Evolutionary conservation across 2,329 filamentous ascomycete species (phyloP), one percentile per base, ranked within the genome.

Genomic region (Penicillium sp.): DNA sequence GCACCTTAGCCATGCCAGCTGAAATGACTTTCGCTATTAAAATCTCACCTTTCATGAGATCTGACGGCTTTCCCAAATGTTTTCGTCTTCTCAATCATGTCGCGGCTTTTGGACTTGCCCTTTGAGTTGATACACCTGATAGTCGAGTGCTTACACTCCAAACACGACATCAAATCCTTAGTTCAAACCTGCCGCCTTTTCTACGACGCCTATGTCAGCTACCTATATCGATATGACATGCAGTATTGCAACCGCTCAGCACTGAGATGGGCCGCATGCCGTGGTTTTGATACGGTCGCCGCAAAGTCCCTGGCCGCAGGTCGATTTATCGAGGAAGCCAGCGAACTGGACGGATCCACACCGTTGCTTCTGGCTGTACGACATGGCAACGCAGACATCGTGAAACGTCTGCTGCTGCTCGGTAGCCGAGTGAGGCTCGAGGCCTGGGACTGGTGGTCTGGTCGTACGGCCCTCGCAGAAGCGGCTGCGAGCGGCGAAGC

Each of bases 181-280:
- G 15, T 49, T 13, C 30, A 26, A n/a, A 49, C 46, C 7, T 57
- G 54, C 13, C 46, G 46, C 46, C 44, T 49, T 31, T 45, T 57
- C 8, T 49, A 49, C 19, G 21, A 57, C 17, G 46, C 54, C 7
- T 57, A 47, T 29, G 44, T 48, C 35, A 45, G 11, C 21, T 35
- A 31, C n/a, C 53, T 56, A 26, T 56, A 56, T 44, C 44, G 11
- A n/a, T 56, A 56, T 55, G 41, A 56, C 26, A 8, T 48, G 44
- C 23, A 35, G 17, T 29, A 38, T 21, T n/a, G 26, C 53, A 30
- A 31, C 29, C 44, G 53, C n/a, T 56, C 53, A n/a, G 53, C 38
- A 29, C 17, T 56, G 53, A 46, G 30, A 15, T 56, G n/a, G 41
- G 53, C 53, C 11, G 53, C 53, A 9, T 2, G 19, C 9, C 11